Evolutionary conservation across 371 early-diverging fungal genomes (phyloP), one percentile per base, ranked within the genome.

Genomic region (Rhizomucor pusillus): DNA sequence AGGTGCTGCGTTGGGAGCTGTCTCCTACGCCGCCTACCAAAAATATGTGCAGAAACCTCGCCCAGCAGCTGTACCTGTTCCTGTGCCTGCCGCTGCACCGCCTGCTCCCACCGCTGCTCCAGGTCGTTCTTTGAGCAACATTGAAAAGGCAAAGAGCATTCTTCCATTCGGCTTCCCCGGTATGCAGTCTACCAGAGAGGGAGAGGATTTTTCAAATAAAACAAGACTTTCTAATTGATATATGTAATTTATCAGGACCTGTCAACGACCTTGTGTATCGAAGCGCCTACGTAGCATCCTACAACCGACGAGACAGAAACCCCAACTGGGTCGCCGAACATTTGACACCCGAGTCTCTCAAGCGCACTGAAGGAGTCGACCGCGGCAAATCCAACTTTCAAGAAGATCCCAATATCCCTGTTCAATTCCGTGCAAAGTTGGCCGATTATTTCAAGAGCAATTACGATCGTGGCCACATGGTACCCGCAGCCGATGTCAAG

Each of bases 311-410:
- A 46, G 75, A 88, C 56, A 85, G 90, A 50, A 90, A 91, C 61
- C 93, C 93, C 16, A 89, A 89, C 70, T 93, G 91, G 92, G 89
- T 89, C 0, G 86, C 87, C 10, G 90, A 93, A 66, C 91, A 91
- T 62, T 63, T 93, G 49, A 93, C 91, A 9, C 69, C 68, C 9
- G 85, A 72, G 4, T 80, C 80, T 12, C 63, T 91, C 16, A 63
- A 73, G 33, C 74, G 82, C 39, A 79, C 67, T 12, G 72, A 65
- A 7, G 80, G 78, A 22, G 84, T 82, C 0, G 82, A 80, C 46
- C 82, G 92, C 11, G 66, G 69, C 43, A 79, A 85, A 57, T 88
- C 88, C 3, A 69, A 67, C 11, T 92, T 92, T 71, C 77, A 73
- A 23, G 91, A 90, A 59, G 91, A 92, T 52, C 47, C 58, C 0